These are phyloP conservation scores for Gnetum montanum DNA, from an alignment of 75 land plant species.

Conservation along the genomic window DNA sequence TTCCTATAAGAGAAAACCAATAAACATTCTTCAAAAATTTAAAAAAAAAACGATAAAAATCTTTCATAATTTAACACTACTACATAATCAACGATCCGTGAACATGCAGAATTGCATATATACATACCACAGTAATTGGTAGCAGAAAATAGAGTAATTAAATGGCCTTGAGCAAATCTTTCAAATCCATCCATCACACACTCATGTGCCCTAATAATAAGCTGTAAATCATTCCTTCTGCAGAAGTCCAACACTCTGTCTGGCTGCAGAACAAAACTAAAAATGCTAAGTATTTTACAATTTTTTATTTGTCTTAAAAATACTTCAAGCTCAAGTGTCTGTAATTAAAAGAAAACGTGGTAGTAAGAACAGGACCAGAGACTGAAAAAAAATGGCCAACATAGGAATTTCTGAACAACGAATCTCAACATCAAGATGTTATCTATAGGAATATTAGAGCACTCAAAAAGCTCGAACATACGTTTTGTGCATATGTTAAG, in stretches of 20 bases:
- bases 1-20: constrained; percentile 12
- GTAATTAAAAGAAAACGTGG: too few relatives aligned
- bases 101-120: neutral
- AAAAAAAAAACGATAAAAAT: neutral
- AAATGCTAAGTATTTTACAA: neutral
- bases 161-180: constrained; percentile 28
- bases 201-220: constrained; percentile 24
- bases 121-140: constrained; percentile 24
- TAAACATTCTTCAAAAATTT: neutral
- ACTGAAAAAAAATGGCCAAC: too few relatives aligned
- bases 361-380: too few relatives aligned
- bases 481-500: too few relatives aligned
- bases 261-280: constrained; percentile 15
- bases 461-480: too few relatives aligned
- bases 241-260: constrained; percentile 28
- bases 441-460: too few relatives aligned
- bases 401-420: too few relatives aligned
- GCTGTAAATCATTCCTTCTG: constrained; percentile 25
- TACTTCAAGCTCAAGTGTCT: too few relatives aligned
- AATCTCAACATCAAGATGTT: too few relatives aligned
- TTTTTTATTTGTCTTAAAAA: neutral
- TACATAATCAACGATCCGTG: neutral
- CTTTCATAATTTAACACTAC: too few relatives aligned
- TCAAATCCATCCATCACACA: constrained; percentile 35
- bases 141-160: constrained; percentile 24